Percentiles rank a stretch among this genome's conserved stretches.
Conservation (phyloP, 768 basidiomycete genomes). For the Boletus rubescentipes region DNA sequence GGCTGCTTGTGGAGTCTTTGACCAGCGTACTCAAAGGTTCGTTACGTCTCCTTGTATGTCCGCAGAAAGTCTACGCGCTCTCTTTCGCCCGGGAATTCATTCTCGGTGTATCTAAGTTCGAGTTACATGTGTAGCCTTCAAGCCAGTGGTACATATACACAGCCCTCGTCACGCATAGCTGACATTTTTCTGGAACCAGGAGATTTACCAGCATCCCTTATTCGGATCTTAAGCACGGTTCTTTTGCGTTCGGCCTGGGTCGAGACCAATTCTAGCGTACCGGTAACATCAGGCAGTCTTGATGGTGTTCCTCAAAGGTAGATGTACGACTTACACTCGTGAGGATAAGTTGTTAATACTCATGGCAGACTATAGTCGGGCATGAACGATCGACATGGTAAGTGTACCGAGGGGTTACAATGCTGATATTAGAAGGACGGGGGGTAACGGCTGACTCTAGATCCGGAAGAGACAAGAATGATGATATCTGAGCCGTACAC, state of each 20-base stretch:
- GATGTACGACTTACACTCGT: slow-evolving; percentile 38
- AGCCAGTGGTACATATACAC: neutral
- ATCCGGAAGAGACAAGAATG: slow-evolving; percentile 30
- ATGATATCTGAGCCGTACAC: slow-evolving; percentile 49
- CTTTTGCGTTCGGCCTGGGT: slow-evolving; percentile 68
- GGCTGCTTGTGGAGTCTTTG: slow-evolving; percentile 52
- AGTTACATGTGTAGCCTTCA: neutral
- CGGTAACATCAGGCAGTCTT: slow-evolving; percentile 67
- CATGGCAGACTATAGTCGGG: slow-evolving; percentile 53
- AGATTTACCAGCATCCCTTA: slow-evolving; percentile 26
- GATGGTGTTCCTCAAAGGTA: slow-evolving; percentile 67
- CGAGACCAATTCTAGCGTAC: slow-evolving; percentile 71
- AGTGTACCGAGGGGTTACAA: slow-evolving; percentile 13
- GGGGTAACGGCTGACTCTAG: slow-evolving; percentile 23
- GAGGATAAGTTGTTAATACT: neutral
- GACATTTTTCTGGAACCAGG: slow-evolving; percentile 15
- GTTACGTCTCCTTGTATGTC: neutral
- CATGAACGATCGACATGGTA: slow-evolving; percentile 49
- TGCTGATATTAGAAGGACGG: slow-evolving; percentile 9
- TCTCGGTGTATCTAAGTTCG: neutral
- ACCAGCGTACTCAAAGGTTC: slow-evolving; percentile 48
- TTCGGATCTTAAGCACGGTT: slow-evolving; percentile 53
- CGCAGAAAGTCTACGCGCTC: neutral
- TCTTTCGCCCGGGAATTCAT: neutral
- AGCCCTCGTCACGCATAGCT: slow-evolving; percentile 9